These are phyloP conservation scores for Seiridium unicorne DNA, from an alignment of 2,329 filamentous ascomycete genomes.

Conservation along the genomic window DNA sequence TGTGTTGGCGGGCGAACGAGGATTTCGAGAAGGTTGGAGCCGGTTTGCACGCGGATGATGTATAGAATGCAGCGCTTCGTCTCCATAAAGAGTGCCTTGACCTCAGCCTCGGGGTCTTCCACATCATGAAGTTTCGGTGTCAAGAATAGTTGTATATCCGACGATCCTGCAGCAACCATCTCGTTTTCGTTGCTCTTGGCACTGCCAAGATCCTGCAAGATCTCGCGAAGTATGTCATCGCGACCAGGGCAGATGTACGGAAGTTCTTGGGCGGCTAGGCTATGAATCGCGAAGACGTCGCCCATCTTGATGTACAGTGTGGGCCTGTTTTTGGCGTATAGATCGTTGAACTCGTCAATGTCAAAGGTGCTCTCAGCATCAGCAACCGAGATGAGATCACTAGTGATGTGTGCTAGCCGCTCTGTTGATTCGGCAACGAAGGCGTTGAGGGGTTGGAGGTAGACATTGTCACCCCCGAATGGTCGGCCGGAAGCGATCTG, in stretches of 20 bases:
- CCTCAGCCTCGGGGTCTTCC: slow-evolving; percentile 88
- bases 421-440: slow-evolving; percentile 86
- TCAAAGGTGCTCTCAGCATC: slow-evolving; percentile 91
- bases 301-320: slow-evolving; percentile 99
- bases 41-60: slow-evolving; percentile 94
- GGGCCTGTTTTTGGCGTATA: slow-evolving; percentile 94
- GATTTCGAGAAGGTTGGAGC: slow-evolving; percentile 89
- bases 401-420: slow-evolving; percentile 72
- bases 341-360: slow-evolving; percentile 97
- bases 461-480: slow-evolving; percentile 93
- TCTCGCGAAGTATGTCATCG: slow-evolving; percentile 87
- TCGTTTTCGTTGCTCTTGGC: slow-evolving; percentile 96
- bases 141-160: slow-evolving; percentile 87
- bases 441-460: slow-evolving; percentile 89
- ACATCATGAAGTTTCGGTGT: slow-evolving; percentile 87
- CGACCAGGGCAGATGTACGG: slow-evolving; percentile 72
- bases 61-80: slow-evolving; percentile 96
- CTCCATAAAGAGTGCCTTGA: slow-evolving; percentile 95
- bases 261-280: slow-evolving; percentile 78
- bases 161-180: slow-evolving; percentile 79
- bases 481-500: slow-evolving; percentile 86
- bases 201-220: slow-evolving; percentile 89
- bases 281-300: slow-evolving; percentile 96
- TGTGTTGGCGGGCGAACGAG: slow-evolving; percentile 83
- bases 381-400: slow-evolving; percentile 75